Evolutionary conservation across 2,329 filamentous ascomycete species (phyloP), one percentile per base, ranked within the genome.

Genomic region (Penicillium sumatraense): DNA sequence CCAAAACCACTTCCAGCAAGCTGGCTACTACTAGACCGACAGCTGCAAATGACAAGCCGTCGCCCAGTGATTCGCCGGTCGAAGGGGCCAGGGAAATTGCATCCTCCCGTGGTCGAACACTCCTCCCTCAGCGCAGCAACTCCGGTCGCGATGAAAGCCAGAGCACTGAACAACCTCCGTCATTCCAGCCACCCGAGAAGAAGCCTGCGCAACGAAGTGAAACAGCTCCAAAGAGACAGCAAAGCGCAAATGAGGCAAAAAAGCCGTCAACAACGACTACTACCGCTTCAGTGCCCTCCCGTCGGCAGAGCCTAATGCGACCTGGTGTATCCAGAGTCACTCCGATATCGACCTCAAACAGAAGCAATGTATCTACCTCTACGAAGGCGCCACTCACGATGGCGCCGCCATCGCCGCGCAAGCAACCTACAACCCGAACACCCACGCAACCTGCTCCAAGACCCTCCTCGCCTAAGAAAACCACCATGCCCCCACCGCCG

Each of bases 401-500:
- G 20, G 50, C 55, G 6, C 58, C 65, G 5, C 42, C 57, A 10
- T 71, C 69, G 5, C 68, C 69, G 23, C 64, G 63, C 23, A 71
- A 65, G 21, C 47, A 54, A 24, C 47, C 50, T n/a, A 29, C 55
- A 18, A 33, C 21, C 9, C 60, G 49, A 41, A 53, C 57, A 4
- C 54, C 62, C 8, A 48, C 53, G 9, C 58, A 57, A 13, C 45
- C 62, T 18, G 36, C 58, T 1, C 58, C 44, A 29, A 51, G 57
- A 38, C 59, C 61, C 5, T 23, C 60, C 9, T 68, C 69, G 7
- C 59, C 67, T 10, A 68, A 66, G 51, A 72, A 70, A 52, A 63
- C 66, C n/a, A 63, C 68, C 16, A 72, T 74, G 68, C 65, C 61
- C 29, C 72, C 73, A 5, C 69, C 69, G 2, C 61, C 69, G 6